Percentiles rank a stretch among this genome's conserved stretches.
Evolutionary conservation across 768 basidiomycete genomes (phyloP).

Genomic region (Infundibulicybe gibba): DNA sequence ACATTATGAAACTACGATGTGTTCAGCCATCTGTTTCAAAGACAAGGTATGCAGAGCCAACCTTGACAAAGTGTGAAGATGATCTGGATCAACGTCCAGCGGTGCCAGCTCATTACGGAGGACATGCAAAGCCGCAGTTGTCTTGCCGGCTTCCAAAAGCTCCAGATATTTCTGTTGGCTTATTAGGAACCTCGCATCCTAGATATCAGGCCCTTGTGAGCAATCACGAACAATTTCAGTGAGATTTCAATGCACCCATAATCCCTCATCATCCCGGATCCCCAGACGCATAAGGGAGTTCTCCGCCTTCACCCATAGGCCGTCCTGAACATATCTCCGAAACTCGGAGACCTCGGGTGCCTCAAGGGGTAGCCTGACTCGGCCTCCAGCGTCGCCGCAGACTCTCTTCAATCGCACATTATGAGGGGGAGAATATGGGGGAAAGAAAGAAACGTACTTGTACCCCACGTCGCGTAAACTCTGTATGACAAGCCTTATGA

Average conservation of each 20-base stretch:
- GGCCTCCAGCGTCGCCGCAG: constrained; percentile 83
- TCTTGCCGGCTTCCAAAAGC: constrained; percentile 76
- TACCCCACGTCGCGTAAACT: constrained; percentile 87
- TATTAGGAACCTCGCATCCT: constrained; percentile 87
- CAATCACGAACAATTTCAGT: constrained; percentile 1
- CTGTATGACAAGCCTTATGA: constrained; percentile 85
- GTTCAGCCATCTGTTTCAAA: too few species aligned
- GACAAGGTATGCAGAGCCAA: constrained; percentile 22
- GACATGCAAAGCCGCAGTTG: constrained; percentile 78
- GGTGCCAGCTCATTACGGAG: constrained; percentile 88
- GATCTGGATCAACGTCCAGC: constrained; percentile 72
- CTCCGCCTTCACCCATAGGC: constrained; percentile 79
- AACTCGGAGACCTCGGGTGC: constrained; percentile 75
- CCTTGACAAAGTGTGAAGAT: constrained; percentile 88
- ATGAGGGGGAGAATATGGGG: constrained; percentile 4
- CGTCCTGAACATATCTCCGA: constrained; percentile 74
- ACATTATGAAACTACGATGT: constrained; percentile 80
- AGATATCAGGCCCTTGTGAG: constrained; percentile 6
- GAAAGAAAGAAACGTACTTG: constrained; percentile 37
- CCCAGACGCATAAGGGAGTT: constrained; percentile 64
- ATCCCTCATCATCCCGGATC: constrained; percentile 60
- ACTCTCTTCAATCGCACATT: constrained; percentile 53
- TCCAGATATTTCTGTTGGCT: constrained; percentile 97
- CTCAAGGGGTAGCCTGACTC: constrained; percentile 92
- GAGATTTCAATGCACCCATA: constrained; percentile 53